Conservation (phyloP, 768 basidiomycete species). For the Psilocybe cubensis region DNA sequence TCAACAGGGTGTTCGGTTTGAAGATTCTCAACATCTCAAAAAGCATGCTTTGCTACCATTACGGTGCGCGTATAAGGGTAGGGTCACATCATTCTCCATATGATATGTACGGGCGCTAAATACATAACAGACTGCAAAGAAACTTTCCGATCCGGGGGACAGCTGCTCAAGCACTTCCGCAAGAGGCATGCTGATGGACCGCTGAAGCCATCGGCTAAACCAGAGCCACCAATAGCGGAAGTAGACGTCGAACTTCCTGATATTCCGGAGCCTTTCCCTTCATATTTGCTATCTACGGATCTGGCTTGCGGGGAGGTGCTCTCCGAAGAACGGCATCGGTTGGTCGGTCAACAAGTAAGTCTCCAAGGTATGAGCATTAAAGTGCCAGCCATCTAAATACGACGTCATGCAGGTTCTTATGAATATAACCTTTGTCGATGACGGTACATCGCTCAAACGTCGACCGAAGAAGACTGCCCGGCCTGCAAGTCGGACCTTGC, state of each 20-base stretch:
- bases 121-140: constrained; percentile 66
- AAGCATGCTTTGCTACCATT: constrained; percentile 51
- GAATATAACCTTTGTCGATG: constrained; percentile 27
- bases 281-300: constrained; percentile 52
- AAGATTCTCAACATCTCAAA: constrained; percentile 51
- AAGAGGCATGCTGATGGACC: constrained; percentile 36
- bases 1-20: constrained; percentile 36
- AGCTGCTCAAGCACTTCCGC: constrained; percentile 55
- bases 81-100: not conserved
- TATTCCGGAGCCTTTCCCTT: constrained; percentile 48
- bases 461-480: constrained; percentile 19
- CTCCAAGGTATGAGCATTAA: not conserved
- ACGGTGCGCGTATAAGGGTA: constrained; percentile 58
- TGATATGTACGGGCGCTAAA: too few relatives aligned
- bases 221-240: constrained; percentile 30
- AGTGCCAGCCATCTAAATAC: constrained; percentile 1
- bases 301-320: constrained; percentile 49
- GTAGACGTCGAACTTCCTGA: constrained; percentile 34
- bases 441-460: constrained; percentile 17
- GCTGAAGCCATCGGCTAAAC: constrained; percentile 39
- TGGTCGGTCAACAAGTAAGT: constrained; percentile 56
- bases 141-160: constrained; percentile 46
- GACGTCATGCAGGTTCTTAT: constrained; percentile 41
- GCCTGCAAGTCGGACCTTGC: constrained; percentile 9
- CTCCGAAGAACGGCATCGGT: constrained; percentile 51